Conservation (phyloP, 768 basidiomycete genomes). For the Termitomyces sp. region DNA sequence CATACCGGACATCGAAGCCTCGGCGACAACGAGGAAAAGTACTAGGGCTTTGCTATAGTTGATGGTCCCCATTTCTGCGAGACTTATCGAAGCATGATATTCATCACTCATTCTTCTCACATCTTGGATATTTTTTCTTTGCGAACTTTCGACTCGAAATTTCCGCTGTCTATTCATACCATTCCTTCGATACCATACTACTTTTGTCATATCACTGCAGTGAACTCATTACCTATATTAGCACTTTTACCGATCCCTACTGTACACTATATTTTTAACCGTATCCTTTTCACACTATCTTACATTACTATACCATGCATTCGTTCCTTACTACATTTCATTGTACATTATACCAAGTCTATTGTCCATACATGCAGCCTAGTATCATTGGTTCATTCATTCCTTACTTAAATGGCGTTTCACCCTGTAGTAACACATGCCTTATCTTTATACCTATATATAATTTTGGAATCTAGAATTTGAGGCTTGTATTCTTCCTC, state of each 20-base stretch:
- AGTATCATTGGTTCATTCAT: neutral
- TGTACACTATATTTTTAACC: constrained; percentile 8
- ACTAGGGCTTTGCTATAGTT: constrained; percentile 3
- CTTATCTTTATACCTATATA: constrained; percentile 5
- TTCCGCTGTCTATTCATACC: constrained; percentile 4
- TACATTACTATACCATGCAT: constrained; percentile 7
- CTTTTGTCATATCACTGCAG: constrained; percentile 7
- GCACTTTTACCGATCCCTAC: neutral
- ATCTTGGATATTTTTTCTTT: constrained; percentile 4
- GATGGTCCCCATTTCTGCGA: neutral
- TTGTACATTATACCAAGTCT: constrained; percentile 9
- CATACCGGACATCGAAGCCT: constrained; percentile 35
- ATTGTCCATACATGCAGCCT: constrained; percentile 4
- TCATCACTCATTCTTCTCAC: neutral
- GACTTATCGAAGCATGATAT: neutral
- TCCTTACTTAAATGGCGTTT: neutral
- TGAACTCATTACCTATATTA: constrained; percentile 15
- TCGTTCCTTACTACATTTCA: constrained; percentile 4
- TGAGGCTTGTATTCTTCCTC: neutral
- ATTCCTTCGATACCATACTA: constrained; percentile 14
- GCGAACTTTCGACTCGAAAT: neutral
- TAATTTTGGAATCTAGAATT: neutral
- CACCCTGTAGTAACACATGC: constrained; percentile 5
- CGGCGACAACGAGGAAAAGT: constrained; percentile 26
- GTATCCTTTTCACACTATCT: neutral